Conservation (phyloP, 257 asterid genomes). For the Penstemon barbatus region DNA sequence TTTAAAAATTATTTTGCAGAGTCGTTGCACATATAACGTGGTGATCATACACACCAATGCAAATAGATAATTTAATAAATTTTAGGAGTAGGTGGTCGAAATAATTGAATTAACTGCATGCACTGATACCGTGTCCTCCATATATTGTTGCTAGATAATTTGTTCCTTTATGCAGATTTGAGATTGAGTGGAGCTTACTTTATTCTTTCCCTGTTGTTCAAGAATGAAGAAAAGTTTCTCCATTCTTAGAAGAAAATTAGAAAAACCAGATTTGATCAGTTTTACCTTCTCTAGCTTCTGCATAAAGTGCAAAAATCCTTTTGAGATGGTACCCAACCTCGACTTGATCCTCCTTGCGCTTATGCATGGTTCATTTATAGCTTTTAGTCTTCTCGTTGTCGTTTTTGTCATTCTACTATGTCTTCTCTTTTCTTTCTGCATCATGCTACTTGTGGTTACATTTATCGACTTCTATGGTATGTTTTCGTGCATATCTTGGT, state of each 20-base stretch:
- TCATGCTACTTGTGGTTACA: constrained; percentile 26
- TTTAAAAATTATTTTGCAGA: no score
- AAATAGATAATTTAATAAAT: no score
- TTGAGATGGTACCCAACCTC: constrained; percentile 31
- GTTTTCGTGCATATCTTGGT: constrained; percentile 5
- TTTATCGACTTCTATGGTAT: constrained; percentile 23
- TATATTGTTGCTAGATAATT: background rate
- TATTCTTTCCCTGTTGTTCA: constrained; percentile 31
- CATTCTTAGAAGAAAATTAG: background rate
- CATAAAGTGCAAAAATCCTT: background rate
- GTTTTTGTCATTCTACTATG: constrained; percentile 25
- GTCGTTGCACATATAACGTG: no score
- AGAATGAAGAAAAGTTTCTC: constrained; percentile 18
- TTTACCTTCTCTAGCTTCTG: background rate
- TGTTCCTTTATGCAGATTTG: no score
- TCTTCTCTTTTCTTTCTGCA: constrained; percentile 28
- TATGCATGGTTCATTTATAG: constrained; percentile 37
- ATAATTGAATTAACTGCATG: no score
- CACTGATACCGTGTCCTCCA: no score
- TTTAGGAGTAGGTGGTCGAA: no score
- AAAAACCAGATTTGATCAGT: background rate
- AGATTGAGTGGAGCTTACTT: constrained; percentile 38
- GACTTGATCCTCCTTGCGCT: constrained; percentile 41
- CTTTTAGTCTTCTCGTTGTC: constrained; percentile 29
- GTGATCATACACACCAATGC: no score